Percentiles rank a stretch among this genome's conserved stretches.
Evolutionary conservation across 2,329 filamentous ascomycete species (phyloP).

Genomic region (Sordariomycetes sp.): DNA sequence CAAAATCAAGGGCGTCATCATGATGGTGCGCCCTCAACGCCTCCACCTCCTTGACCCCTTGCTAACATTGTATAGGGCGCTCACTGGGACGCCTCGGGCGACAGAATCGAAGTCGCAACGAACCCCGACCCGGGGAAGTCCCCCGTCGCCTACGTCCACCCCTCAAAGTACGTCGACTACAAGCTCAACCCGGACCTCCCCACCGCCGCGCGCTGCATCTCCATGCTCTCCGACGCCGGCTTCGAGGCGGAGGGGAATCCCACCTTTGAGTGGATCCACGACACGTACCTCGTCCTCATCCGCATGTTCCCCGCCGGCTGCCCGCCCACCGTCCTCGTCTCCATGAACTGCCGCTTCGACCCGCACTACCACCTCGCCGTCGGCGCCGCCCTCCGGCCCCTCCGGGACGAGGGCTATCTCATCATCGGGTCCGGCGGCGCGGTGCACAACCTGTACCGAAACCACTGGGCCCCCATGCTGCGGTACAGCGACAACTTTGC

Average conservation of each 20-base stretch:
- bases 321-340: conserved; percentile 38
- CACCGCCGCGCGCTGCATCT: conserved; percentile 33
- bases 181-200: conserved; percentile 44
- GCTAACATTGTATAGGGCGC: conserved; percentile 31
- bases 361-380: conserved; percentile 34
- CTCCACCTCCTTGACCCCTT: not conserved
- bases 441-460: conserved; percentile 59
- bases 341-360: conserved; percentile 23
- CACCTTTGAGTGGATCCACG: conserved; percentile 59
- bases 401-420: conserved; percentile 36
- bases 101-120: conserved; percentile 45
- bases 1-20: conserved; percentile 47
- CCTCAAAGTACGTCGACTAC: conserved; percentile 51
- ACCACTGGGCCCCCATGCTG: conserved; percentile 52
- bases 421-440: conserved; percentile 47
- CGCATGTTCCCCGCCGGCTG: conserved; percentile 54
- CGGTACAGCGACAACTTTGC: conserved; percentile 29
- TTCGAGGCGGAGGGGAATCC: conserved; percentile 39
- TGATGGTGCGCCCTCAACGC: conserved; percentile 35
- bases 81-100: conserved; percentile 47
- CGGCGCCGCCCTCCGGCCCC: conserved; percentile 38
- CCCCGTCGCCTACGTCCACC: conserved; percentile 54
- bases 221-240: conserved; percentile 31
- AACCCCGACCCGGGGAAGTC: conserved; percentile 47
- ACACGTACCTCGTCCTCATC: conserved; percentile 55